phyloP scores from a whole-genome alignment of 2,329 filamentous ascomycete species.

The Microdochium paspali region DNA sequence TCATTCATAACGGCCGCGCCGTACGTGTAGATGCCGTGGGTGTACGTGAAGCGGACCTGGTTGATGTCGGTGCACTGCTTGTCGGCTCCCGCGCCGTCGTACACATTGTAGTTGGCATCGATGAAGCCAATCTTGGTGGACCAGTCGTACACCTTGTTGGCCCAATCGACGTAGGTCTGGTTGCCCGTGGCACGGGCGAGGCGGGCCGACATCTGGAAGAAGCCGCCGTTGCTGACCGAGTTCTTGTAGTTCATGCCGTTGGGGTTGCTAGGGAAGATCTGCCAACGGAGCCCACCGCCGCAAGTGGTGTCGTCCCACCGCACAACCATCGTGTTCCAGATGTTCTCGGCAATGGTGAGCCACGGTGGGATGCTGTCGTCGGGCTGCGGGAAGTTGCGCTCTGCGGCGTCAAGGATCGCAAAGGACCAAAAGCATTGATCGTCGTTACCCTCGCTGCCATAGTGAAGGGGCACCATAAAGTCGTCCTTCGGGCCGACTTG shows the following conservation, averaged over 20 bases:
- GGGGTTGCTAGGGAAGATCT: slow-evolving; percentile 66
- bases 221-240: slow-evolving; percentile 69
- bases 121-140: slow-evolving; percentile 46
- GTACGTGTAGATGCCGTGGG: slow-evolving; percentile 55
- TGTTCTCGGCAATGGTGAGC: slow-evolving; percentile 57
- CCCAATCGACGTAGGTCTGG: slow-evolving; percentile 57
- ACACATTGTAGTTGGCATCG: slow-evolving; percentile 43
- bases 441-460: slow-evolving; percentile 60
- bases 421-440: slow-evolving; percentile 70
- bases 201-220: slow-evolving; percentile 73
- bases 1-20: slow-evolving; percentile 57
- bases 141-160: slow-evolving; percentile 59
- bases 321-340: slow-evolving; percentile 60
- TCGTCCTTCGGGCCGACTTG: slow-evolving; percentile 48
- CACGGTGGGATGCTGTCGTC: slow-evolving; percentile 48
- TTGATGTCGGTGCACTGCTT: slow-evolving; percentile 45
- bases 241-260: slow-evolving; percentile 80
- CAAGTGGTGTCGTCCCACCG: slow-evolving; percentile 65
- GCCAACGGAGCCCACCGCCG: slow-evolving; percentile 68
- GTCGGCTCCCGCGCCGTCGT: slow-evolving; percentile 49
- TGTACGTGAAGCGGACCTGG: slow-evolving; percentile 54
- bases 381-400: slow-evolving; percentile 57
- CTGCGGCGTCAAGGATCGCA: slow-evolving; percentile 56
- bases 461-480: slow-evolving; percentile 48
- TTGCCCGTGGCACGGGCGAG: slow-evolving; percentile 63